Conservation (phyloP, 1,139 yeast genomes). For the Trichomonascaceae sp. region DNA sequence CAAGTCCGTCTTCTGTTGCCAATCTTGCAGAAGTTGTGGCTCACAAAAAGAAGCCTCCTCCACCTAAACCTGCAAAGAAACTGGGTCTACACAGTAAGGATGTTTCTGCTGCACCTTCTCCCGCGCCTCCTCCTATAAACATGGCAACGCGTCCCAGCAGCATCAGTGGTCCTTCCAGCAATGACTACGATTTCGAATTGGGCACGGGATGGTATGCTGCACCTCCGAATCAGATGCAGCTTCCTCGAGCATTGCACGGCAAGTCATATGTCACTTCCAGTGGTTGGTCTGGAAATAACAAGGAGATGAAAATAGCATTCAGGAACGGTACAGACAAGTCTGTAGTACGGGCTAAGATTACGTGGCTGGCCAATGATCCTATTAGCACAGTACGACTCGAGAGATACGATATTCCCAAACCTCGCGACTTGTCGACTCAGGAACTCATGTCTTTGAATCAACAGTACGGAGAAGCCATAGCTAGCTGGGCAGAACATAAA, state of each 20-base stretch:
- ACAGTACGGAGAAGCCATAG: slow-evolving; percentile 43
- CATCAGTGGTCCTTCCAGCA: slow-evolving; percentile 8
- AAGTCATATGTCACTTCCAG: slow-evolving; percentile 19
- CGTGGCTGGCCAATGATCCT: slow-evolving; percentile 38
- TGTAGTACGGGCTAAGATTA: slow-evolving; percentile 40
- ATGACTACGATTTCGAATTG: slow-evolving; percentile 22
- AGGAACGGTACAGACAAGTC: slow-evolving; percentile 48
- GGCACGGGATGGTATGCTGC: slow-evolving; percentile 25
- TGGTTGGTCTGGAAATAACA: slow-evolving; percentile 14
- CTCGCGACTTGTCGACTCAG: slow-evolving; percentile 39
- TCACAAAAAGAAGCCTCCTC: slow-evolving; percentile 28
- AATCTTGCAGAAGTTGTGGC: neutral
- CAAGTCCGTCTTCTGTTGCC: slow-evolving; percentile 5
- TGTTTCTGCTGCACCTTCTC: slow-evolving; percentile 9
- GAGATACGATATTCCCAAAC: slow-evolving; percentile 45
- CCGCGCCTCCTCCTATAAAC: slow-evolving; percentile 23
- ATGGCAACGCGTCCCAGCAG: slow-evolving; percentile 27
- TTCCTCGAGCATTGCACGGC: slow-evolving; percentile 25
- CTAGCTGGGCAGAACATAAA: slow-evolving; percentile 56
- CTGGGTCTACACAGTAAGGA: slow-evolving; percentile 17
- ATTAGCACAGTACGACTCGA: slow-evolving; percentile 31
- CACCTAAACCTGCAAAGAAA: slow-evolving; percentile 26
- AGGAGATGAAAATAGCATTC: slow-evolving; percentile 27
- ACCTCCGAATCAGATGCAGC: slow-evolving; percentile 18
- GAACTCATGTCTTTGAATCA: slow-evolving; percentile 32